These are phyloP conservation scores for Aspergillus sp. DNA, from an alignment of 2,329 filamentous ascomycete genomes.

Conservation along the genomic window DNA sequence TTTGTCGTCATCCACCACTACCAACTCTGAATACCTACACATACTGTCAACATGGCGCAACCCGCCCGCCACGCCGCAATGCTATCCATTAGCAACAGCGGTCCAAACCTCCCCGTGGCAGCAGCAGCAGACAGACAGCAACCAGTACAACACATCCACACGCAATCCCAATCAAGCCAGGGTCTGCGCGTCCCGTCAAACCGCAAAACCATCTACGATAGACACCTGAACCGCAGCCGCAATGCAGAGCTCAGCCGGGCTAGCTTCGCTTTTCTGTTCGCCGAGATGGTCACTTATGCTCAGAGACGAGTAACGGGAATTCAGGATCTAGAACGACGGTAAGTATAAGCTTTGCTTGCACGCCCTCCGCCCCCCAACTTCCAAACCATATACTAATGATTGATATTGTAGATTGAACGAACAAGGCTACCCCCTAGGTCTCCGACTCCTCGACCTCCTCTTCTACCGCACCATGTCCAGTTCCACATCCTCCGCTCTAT, in stretches of 20 bases:
- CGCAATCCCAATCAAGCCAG: conserved; percentile 48
- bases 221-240: conserved; percentile 86
- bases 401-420: conserved; percentile 68
- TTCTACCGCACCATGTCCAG: conserved; percentile 80
- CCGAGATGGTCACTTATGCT: conserved; percentile 95
- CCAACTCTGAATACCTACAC: not conserved
- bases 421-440: conserved; percentile 90
- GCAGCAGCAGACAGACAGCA: conserved; percentile 26
- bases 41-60: conserved; percentile 29
- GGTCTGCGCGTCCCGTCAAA: conserved; percentile 84
- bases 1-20: not conserved
- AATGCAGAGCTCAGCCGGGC: conserved; percentile 87
- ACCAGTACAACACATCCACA: conserved; percentile 48
- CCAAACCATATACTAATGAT: not conserved
- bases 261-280: conserved; percentile 93
- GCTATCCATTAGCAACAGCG: conserved; percentile 35
- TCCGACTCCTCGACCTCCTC: conserved; percentile 92
- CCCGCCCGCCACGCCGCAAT: conserved; percentile 35
- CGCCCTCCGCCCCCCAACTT: too few relatives aligned
- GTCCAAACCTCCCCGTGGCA: conserved; percentile 22
- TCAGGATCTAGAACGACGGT: conserved; percentile 90
- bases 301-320: conserved; percentile 89
- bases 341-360: conserved; percentile 26
- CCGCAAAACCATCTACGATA: conserved; percentile 97
- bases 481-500: conserved; percentile 83